Base-by-base conservation (phyloP, 495 filamentous ascomycete species). In the Hypomontagnella submonticulosa region DNA sequence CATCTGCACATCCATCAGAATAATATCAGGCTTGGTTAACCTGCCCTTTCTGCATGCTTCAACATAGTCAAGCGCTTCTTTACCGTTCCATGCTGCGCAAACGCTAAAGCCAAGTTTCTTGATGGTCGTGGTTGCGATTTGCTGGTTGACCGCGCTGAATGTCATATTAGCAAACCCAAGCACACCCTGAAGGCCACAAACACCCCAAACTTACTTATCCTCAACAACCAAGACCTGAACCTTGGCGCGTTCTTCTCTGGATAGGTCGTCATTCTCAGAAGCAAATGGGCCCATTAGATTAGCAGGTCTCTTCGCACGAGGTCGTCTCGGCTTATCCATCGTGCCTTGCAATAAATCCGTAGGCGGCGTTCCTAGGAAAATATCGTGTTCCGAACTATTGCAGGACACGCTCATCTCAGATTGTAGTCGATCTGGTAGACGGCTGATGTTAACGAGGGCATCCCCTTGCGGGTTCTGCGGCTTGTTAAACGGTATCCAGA, bases 1-100 rank as follows among this genome's bases (percentile, higher is more conserved):
- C 90, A 95, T 93, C 73, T 93, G 90, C 0, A 93, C 86, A 67
- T 96, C 90, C 92, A 96, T 95, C 6, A 94, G 81, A 44, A 94
- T 90, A n/a, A 94, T 88, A 63, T 94, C 85, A 1, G 90, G 86
- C 50, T 78, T 83, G 7, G 77, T 74, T 36, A 83, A 72, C 20
- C 36, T 72, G 10, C 80, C 76, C 3, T 67, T 43, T 30, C 73
- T 59, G 18, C 77, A 74, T 4, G 69, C 75, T 4, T 61, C 54
- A 20, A 90, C 67, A 61, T 91, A 90, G 13, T 91, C 85, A 2
- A 95, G 84, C 5, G 89, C 90, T 69, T 93, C 88, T 60, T 87
- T 79, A 4, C 92, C 91, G 67, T 94, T 92, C 80, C 85, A 90
- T 0, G 88, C 87, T 1, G 89, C 89, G 11, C 80, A 83, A 13